Conservation (phyloP, 23 red algal genomes). For the Cyanidiococcus yangmingshanensis region DNA sequence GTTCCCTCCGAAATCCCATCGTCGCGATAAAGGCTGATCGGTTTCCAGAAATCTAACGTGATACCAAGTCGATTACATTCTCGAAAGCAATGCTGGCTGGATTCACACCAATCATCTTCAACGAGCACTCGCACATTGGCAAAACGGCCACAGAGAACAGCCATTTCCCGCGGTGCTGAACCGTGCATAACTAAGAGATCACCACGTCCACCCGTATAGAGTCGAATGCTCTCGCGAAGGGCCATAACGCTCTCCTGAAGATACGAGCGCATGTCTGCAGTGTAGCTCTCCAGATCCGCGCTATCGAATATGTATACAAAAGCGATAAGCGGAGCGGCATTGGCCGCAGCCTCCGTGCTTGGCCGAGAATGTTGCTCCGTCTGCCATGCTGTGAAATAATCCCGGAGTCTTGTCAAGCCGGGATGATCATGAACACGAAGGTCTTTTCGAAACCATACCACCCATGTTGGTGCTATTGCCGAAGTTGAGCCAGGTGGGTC, state of each 20-base stretch:
- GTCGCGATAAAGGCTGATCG: not conserved
- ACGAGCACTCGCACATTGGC: not conserved
- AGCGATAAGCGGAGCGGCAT: not conserved
- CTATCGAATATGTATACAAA: not conserved
- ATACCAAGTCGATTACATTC: not conserved
- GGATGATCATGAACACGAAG: slow-evolving; percentile 16
- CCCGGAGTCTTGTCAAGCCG: not conserved
- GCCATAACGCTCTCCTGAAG: not conserved
- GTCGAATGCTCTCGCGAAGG: not conserved
- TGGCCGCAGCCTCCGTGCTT: not conserved
- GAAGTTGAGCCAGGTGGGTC: too few species aligned
- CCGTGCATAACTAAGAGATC: not conserved
- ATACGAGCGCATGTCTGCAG: not conserved
- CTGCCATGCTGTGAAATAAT: not conserved
- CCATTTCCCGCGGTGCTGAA: not conserved
- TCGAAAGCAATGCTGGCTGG: not conserved
- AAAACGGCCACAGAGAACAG: not conserved
- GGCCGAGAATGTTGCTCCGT: not conserved
- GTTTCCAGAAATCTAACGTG: not conserved
- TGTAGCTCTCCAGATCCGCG: not conserved
- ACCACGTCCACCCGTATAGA: not conserved
- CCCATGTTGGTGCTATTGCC: not conserved
- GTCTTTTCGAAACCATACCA: slow-evolving; percentile 11
- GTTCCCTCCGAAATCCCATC: too few species aligned
- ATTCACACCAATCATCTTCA: slow-evolving; percentile 7